Percentiles rank a stretch among this genome's conserved stretches.
phyloP scores from a whole-genome alignment of 169 alveolate species.

The Plasmodium knowlesi region DNA sequence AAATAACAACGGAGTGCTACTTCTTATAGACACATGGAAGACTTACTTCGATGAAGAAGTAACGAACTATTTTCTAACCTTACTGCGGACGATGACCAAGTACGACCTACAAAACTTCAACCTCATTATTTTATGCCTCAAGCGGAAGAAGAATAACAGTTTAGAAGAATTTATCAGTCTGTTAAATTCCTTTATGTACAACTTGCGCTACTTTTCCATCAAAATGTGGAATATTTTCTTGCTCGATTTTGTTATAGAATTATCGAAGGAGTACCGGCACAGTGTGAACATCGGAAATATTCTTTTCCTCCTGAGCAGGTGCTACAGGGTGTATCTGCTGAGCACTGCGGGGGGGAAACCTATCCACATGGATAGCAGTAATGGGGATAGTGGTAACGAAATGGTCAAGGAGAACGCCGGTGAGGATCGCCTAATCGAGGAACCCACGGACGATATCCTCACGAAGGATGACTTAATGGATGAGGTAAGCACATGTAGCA shows the following conservation, averaged over 20 bases:
- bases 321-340: constrained; percentile 44
- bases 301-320: constrained; percentile 49
- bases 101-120: constrained; percentile 32
- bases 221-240: constrained; percentile 35
- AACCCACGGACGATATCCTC: constrained; percentile 13
- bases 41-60: constrained; percentile 13
- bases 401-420: background rate
- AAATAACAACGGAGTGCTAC: constrained; percentile 44
- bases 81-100: constrained; percentile 35
- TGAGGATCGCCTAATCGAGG: background rate
- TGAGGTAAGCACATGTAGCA: constrained; percentile 11
- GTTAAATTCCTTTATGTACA: constrained; percentile 33
- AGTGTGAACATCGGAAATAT: constrained; percentile 14
- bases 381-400: background rate
- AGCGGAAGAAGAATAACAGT: constrained; percentile 39
- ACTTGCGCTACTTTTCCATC: constrained; percentile 61
- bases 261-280: constrained; percentile 25
- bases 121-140: constrained; percentile 22
- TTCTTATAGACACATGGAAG: constrained; percentile 17
- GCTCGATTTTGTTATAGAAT: constrained; percentile 45
- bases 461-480: constrained; percentile 3
- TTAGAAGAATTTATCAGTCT: constrained; percentile 33
- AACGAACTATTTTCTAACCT: constrained; percentile 14
- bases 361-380: background rate
- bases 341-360: background rate